phyloP scores from a whole-genome alignment of 2,329 filamentous ascomycete genomes.

The Akanthomyces lecanii region DNA sequence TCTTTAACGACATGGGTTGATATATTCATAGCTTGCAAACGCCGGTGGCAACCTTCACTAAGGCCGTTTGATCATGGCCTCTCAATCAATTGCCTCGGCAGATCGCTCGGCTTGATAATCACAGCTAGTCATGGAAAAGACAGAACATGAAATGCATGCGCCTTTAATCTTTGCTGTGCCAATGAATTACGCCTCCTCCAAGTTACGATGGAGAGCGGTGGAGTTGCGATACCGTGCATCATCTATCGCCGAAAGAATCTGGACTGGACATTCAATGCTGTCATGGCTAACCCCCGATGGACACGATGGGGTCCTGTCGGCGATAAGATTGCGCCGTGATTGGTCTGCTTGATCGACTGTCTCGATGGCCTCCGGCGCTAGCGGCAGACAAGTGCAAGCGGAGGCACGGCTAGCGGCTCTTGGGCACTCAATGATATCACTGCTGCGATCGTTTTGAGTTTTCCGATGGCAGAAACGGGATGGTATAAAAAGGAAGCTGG shows the following conservation, averaged over 20 bases:
- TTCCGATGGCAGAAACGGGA: background rate
- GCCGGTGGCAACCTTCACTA: background rate
- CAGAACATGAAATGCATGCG: background rate
- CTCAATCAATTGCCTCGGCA: background rate
- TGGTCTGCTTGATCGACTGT: background rate
- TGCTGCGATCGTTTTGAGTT: background rate
- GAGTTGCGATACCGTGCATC: slow-evolving; percentile 1
- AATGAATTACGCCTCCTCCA: background rate
- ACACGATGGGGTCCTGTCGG: background rate
- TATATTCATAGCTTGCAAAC: background rate
- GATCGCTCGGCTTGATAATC: background rate
- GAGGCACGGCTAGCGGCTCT: background rate
- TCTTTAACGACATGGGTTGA: background rate
- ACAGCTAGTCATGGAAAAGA: background rate
- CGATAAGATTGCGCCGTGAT: slow-evolving; percentile 11
- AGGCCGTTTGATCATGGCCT: background rate
- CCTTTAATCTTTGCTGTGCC: background rate
- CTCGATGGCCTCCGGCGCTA: background rate
- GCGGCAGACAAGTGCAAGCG: background rate
- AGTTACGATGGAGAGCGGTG: background rate
- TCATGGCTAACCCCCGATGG: slow-evolving; percentile 8
- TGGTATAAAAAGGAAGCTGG: background rate
- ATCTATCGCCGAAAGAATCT: slow-evolving; percentile 19
- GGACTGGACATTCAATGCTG: slow-evolving; percentile 1
- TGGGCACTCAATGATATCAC: slow-evolving; percentile 12